Conservation (phyloP, 2,329 filamentous ascomycete genomes). For the Trichoderma simmonsii region DNA sequence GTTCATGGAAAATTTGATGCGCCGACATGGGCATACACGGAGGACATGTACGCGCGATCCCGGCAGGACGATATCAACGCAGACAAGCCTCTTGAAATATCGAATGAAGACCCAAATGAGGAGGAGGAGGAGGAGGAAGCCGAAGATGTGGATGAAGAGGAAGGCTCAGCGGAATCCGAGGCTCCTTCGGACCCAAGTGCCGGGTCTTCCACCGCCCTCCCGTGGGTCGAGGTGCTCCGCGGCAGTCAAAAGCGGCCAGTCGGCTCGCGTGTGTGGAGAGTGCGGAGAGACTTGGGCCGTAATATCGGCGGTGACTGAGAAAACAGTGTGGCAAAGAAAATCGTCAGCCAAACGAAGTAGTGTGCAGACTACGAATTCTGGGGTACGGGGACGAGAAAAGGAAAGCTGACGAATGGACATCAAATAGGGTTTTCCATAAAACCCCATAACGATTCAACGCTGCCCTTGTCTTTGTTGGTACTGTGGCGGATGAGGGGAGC, state of each 20-base stretch:
- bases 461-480: not conserved
- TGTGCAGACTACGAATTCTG: not conserved
- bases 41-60: conserved; percentile 51
- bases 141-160: conserved; percentile 12
- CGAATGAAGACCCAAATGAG: conserved; percentile 36
- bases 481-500: not conserved
- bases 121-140: conserved; percentile 27
- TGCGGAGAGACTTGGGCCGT: conserved; percentile 58
- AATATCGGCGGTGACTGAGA: conserved; percentile 7
- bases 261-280: conserved; percentile 61
- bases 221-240: conserved; percentile 59
- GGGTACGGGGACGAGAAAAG: not conserved
- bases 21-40: conserved; percentile 67
- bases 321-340: not conserved
- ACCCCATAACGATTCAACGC: not conserved
- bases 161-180: not conserved
- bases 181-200: not conserved
- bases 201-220: conserved; percentile 27
- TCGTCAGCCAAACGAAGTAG: not conserved
- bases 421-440: not conserved
- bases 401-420: not conserved
- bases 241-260: conserved; percentile 54
- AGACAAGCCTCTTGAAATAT: conserved; percentile 28
- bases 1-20: conserved; percentile 67
- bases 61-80: conserved; percentile 30